A percentile compares a stretch with the other conserved stretches of the same genome.
Conservation (phyloP, 768 basidiomycete species). For the Leccinum longicurvipes region DNA sequence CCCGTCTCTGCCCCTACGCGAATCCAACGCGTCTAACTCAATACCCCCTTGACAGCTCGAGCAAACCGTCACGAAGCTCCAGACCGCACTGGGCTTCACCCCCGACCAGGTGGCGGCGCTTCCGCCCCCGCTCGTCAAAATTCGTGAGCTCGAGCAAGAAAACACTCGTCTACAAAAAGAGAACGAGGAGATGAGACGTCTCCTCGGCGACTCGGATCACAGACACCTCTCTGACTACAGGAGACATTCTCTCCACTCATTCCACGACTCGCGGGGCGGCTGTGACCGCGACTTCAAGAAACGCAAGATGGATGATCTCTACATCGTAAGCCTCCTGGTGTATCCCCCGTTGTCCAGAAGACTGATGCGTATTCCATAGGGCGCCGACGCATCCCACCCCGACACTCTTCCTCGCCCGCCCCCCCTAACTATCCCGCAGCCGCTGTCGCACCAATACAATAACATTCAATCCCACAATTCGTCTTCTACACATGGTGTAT, state of each 20-base stretch:
- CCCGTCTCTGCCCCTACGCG: constrained; percentile 5
- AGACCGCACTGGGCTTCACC: constrained; percentile 67
- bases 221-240: constrained; percentile 44
- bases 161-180: constrained; percentile 67
- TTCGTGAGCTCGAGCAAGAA: constrained; percentile 82
- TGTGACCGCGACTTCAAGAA: constrained; percentile 62
- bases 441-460: constrained; percentile 46
- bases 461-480: constrained; percentile 39
- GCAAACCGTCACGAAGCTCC: constrained; percentile 81
- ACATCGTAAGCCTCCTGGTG: constrained; percentile 40
- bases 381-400: constrained; percentile 43
- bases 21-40: constrained; percentile 6
- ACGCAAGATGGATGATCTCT: constrained; percentile 58
- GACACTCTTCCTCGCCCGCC: constrained; percentile 42
- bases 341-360: neutral
- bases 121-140: constrained; percentile 69
- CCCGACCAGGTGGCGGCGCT: constrained; percentile 73
- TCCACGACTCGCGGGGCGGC: constrained; percentile 43
- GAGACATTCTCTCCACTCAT: constrained; percentile 43
- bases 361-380: constrained; percentile 28
- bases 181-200: constrained; percentile 69
- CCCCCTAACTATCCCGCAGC: constrained; percentile 61
- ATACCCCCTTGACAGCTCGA: constrained; percentile 53
- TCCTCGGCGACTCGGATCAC: constrained; percentile 49
- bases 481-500: constrained; percentile 38